Evolutionary conservation across 345 rosid species (phyloP), one percentile per base, ranked within the genome.

Genomic region (Lenwebbia sp.): DNA sequence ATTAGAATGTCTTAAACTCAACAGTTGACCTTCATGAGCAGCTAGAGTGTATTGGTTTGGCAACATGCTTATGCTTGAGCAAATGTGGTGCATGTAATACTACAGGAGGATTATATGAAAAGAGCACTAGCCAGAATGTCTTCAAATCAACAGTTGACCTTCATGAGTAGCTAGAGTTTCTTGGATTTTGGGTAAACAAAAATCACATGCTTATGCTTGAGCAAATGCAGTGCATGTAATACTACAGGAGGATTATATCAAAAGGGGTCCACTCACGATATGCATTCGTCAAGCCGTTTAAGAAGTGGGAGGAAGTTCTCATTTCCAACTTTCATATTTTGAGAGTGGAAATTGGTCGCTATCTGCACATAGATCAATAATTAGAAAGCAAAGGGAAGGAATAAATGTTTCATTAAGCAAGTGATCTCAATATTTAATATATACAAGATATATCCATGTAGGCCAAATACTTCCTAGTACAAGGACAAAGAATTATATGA

Each of bases 221-320:
- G 81, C 44, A 49, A 83, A 33, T 52, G 44, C 21, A 25, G 37
- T 26, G 54, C 51, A 83, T 5, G 19, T 30, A n/a, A 87, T 54
- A 84, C 11, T 21, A 30, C 21, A 70, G 60, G 37, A 30, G 40
- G 84, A 83, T 83, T 83, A 83, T 53, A 55, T 23, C 25, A 81
- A 62, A 83, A 81, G 70, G 58, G 10, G 84, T 89, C 56, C 74
- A 93, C 99, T 93, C 91, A 97, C 99, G 93, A 89, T 91, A 96
- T 95, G 93, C 98, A 97, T 84, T 97, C 98, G 86, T 97, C 99
- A 53, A 97, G 95, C 83, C 94, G 94, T 92, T 95, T 95, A 88
- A 97, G 99, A 85, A 97, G 91, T 10, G 96, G 96, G 84, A 96
- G 94, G 91, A 97, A 97, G 90, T 91, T 94, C 82, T 89, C 92